Conservation (phyloP, 129 eudicot genomes). For the Logfia minima region DNA sequence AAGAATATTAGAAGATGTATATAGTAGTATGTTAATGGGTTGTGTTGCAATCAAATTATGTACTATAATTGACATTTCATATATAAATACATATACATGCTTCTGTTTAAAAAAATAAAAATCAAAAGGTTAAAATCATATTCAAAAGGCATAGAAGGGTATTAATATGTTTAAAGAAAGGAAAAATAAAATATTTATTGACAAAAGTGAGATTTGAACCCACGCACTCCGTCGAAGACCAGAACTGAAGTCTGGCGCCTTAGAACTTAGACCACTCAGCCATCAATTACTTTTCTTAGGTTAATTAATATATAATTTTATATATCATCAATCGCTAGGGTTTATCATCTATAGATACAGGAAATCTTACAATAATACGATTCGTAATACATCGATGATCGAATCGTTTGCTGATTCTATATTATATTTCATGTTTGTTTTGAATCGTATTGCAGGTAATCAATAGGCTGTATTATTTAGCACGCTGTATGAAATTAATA, state of each 20-base stretch:
- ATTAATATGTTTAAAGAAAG: no score
- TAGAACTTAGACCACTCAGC: slow-evolving; percentile 99
- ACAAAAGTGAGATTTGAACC: slow-evolving; percentile 99
- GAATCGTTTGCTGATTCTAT: background rate
- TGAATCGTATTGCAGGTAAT: slow-evolving; percentile 1
- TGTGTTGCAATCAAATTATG: no score
- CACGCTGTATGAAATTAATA: background rate
- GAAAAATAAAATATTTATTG: background rate
- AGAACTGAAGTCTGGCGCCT: slow-evolving; percentile 99
- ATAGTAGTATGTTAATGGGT: no score
- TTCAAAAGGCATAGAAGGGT: no score
- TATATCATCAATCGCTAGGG: background rate
- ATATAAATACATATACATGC: no score
- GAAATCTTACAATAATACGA: background rate
- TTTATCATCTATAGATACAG: background rate
- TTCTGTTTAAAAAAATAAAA: no score
- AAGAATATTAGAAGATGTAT: no score
- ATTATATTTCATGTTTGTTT: background rate
- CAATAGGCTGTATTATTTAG: background rate
- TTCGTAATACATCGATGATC: background rate
- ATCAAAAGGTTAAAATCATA: no score
- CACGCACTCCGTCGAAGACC: slow-evolving; percentile 97
- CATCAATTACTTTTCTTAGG: slow-evolving; percentile 46
- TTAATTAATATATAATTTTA: background rate
- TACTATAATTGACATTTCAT: no score